Percentiles rank a stretch among this genome's conserved stretches.
These are phyloP conservation scores for Lignosus rhinocerotis DNA, from an alignment of 1,284 basidiomycete species.

Conservation along the genomic window DNA sequence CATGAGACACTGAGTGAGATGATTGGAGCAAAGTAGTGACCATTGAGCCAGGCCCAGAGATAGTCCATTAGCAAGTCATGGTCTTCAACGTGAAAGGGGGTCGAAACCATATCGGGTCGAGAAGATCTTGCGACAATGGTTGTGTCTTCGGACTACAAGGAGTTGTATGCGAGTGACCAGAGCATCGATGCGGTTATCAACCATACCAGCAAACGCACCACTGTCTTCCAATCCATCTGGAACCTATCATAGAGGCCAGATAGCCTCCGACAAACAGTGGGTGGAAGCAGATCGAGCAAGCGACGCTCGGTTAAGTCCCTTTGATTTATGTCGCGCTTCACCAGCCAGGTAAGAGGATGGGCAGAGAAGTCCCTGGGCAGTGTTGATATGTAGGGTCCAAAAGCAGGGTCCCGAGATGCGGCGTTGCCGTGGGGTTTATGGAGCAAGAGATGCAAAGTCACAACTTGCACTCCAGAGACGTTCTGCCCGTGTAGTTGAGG, in stretches of 20 bases:
- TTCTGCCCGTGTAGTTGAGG: slow-evolving; percentile 32
- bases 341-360: slow-evolving; percentile 79
- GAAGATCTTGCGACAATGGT: slow-evolving; percentile 18
- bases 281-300: slow-evolving; percentile 50
- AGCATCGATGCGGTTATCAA: background rate
- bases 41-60: slow-evolving; percentile 88
- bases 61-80: slow-evolving; percentile 40
- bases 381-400: slow-evolving; percentile 74
- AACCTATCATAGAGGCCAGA: slow-evolving; percentile 44
- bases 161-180: slow-evolving; percentile 1
- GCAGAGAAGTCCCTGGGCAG: slow-evolving; percentile 67
- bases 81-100: slow-evolving; percentile 4
- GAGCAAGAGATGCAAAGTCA: slow-evolving; percentile 52
- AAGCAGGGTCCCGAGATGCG: slow-evolving; percentile 56
- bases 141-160: slow-evolving; percentile 11
- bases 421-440: slow-evolving; percentile 30
- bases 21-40: slow-evolving; percentile 37
- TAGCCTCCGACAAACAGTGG: slow-evolving; percentile 15
- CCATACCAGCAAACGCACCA: slow-evolving; percentile 52
- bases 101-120: slow-evolving; percentile 4
- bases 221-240: slow-evolving; percentile 55
- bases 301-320: slow-evolving; percentile 19
- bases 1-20: slow-evolving; percentile 8
- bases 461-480: slow-evolving; percentile 57
- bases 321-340: slow-evolving; percentile 33